Conservation (phyloP, 2,329 filamentous ascomycete genomes). For the Acarospora socialis region DNA sequence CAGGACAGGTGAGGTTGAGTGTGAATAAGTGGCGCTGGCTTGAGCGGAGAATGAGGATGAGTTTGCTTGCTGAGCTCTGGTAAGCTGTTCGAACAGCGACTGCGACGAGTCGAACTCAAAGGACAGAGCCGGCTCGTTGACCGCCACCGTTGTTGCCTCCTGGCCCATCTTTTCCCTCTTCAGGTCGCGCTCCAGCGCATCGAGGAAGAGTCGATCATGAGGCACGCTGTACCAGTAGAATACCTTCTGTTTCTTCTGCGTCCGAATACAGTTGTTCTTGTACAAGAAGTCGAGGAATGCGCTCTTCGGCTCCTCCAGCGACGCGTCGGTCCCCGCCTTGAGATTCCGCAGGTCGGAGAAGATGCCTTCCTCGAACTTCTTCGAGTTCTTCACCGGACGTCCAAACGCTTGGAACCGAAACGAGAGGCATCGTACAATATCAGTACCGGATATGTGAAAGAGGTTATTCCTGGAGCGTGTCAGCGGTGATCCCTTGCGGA, state of each 20-base stretch:
- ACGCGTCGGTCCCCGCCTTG: constrained; percentile 95
- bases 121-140: constrained; percentile 91
- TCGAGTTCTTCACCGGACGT: constrained; percentile 96
- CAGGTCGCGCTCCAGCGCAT: constrained; percentile 89
- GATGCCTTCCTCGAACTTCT: constrained; percentile 99
- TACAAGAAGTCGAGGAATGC: constrained; percentile 96
- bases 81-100: constrained; percentile 97
- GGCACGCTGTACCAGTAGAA: constrained; percentile 99
- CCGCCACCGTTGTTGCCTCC: constrained; percentile 90
- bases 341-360: constrained; percentile 97
- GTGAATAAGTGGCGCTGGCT: constrained; percentile 54
- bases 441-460: constrained; percentile 97
- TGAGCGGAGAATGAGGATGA: constrained; percentile 90
- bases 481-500: no score
- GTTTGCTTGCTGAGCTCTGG: constrained; percentile 97
- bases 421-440: constrained; percentile 94
- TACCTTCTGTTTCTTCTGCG: constrained; percentile 99
- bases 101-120: constrained; percentile 99
- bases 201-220: constrained; percentile 91
- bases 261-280: constrained; percentile 99
- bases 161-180: constrained; percentile 99
- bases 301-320: constrained; percentile 96
- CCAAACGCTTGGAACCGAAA: constrained; percentile 98
- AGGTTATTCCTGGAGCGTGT: constrained; percentile 65
- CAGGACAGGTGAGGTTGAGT: constrained; percentile 78